phyloP scores from a whole-genome alignment of 2,329 filamentous ascomycete genomes.

The Sphaerulina musiva region DNA sequence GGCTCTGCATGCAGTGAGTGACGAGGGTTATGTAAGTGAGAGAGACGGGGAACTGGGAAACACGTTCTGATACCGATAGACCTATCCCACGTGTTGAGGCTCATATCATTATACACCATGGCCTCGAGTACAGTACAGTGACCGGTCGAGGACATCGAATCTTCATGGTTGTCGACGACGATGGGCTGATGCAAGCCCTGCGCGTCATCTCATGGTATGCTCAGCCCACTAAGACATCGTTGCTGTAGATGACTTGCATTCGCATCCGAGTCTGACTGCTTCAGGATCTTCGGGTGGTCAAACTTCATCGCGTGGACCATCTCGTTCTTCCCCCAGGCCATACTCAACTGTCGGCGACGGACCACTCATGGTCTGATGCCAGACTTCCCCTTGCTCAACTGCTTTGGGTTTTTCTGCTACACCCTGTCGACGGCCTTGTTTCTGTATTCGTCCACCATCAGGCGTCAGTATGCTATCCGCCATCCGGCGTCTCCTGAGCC shows the following conservation, averaged over 20 bases:
- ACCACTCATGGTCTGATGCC: conserved; percentile 79
- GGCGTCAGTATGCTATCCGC: conserved; percentile 73
- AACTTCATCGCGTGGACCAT: conserved; percentile 54
- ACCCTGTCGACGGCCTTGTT: conserved; percentile 64
- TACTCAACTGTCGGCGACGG: conserved; percentile 69
- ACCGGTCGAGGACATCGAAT: too few species aligned
- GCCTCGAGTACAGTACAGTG: too few species aligned
- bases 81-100: too few species aligned
- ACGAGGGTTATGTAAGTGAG: too few species aligned
- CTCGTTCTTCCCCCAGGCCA: conserved; percentile 87
- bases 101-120: too few species aligned
- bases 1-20: too few species aligned
- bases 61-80: too few species aligned
- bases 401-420: conserved; percentile 67
- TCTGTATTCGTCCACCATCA: conserved; percentile 71
- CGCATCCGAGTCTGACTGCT: background rate
- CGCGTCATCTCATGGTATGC: conserved; percentile 19
- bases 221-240: background rate
- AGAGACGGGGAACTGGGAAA: too few species aligned
- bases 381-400: conserved; percentile 76
- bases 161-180: background rate
- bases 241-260: too few species aligned
- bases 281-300: conserved; percentile 29
- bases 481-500: conserved; percentile 67
- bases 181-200: conserved; percentile 1